Evolutionary conservation across 208 protist genomes (phyloP).

Genomic region (Trypanosomatidae sp.): DNA sequence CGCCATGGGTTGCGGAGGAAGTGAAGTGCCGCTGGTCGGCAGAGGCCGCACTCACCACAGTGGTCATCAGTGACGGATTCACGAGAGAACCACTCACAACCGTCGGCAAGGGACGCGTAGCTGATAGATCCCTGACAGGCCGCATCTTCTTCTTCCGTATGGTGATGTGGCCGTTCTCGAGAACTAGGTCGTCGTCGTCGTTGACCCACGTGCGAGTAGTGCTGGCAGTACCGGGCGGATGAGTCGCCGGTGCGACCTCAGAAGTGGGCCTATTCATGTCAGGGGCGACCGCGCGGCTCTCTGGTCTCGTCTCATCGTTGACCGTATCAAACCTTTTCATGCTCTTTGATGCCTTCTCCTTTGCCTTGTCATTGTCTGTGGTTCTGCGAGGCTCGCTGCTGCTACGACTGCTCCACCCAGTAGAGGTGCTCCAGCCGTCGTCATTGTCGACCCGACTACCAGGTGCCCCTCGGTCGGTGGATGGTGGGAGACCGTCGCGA

Average conservation of each 20-base stretch:
- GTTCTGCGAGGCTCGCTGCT: not conserved
- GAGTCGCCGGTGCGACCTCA: not conserved
- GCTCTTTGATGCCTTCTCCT: not conserved
- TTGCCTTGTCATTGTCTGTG: not conserved
- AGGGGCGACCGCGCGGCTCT: not conserved
- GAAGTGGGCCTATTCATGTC: not conserved
- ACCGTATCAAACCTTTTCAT: not conserved
- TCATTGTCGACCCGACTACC: slow-evolving; percentile 2
- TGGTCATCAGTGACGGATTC: not conserved
- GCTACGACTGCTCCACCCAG: slow-evolving; percentile 27
- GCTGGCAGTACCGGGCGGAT: not conserved
- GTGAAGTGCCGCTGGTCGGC: not conserved
- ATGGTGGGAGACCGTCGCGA: not conserved
- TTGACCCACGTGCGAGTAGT: slow-evolving; percentile 24
- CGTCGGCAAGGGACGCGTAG: slow-evolving; percentile 15
- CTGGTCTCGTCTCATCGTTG: not conserved
- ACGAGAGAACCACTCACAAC: slow-evolving; percentile 7
- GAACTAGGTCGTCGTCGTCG: slow-evolving; percentile 24
- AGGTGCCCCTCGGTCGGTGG: not conserved
- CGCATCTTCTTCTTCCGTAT: slow-evolving; percentile 20
- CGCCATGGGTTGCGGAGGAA: not conserved
- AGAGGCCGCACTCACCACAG: not conserved
- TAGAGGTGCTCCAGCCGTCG: slow-evolving; percentile 28
- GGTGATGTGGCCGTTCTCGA: slow-evolving; percentile 24
- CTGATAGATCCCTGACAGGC: slow-evolving; percentile 1